Percentiles rank a stretch among this genome's conserved stretches.
These are phyloP conservation scores for Marsdenia floribunda DNA, from an alignment of 257 asterid genomes.

Conservation along the genomic window DNA sequence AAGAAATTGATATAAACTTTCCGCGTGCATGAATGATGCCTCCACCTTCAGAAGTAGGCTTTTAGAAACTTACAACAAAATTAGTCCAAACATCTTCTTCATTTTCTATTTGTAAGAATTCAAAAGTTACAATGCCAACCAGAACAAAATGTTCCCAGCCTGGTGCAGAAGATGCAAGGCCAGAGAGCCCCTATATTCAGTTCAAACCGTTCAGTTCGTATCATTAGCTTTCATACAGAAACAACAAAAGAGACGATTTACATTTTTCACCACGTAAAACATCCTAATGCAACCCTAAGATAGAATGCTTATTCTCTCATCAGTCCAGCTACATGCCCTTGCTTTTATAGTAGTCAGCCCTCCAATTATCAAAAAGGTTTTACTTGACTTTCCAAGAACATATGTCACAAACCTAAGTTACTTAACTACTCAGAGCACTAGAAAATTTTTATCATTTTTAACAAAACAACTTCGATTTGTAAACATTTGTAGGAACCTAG, in stretches of 20 bases:
- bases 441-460: neutral
- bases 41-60: neutral
- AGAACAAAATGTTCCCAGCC: neutral
- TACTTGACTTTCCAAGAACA: neutral
- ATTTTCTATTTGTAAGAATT: neutral
- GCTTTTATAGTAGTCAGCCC: neutral
- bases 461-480: neutral
- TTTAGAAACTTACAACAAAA: neutral
- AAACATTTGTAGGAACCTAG: neutral
- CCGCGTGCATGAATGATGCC: neutral
- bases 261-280: neutral
- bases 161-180: constrained; percentile 6
- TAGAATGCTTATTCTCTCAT: neutral
- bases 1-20: neutral
- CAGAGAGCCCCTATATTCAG: neutral
- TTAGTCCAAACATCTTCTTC: neutral
- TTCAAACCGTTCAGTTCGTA: neutral
- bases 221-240: neutral
- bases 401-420: neutral
- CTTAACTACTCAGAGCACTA: neutral
- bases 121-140: neutral
- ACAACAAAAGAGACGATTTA: neutral
- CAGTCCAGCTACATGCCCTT: neutral
- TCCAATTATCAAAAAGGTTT: neutral
- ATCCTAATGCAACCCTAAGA: neutral